phyloP scores from a whole-genome alignment of 805 yeast species.

The Metschnikowia baotianmanensis region DNA sequence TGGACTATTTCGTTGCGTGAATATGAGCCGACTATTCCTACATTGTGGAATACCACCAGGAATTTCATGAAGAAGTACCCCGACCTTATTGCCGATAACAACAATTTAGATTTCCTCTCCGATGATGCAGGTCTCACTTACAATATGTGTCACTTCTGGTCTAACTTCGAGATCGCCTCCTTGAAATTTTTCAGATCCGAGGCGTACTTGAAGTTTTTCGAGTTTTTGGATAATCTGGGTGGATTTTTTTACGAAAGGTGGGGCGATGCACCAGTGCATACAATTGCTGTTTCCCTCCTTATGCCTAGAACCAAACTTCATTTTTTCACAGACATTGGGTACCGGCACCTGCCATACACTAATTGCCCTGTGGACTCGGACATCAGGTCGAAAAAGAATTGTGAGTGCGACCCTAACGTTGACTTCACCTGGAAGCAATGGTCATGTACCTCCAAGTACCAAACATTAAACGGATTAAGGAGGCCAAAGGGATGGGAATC shows the following conservation, averaged over 20 bases:
- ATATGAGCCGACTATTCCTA: constrained; percentile 79
- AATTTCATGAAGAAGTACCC: constrained; percentile 63
- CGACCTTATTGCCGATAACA: constrained; percentile 57
- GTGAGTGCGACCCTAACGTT: constrained; percentile 69
- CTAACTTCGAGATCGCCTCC: constrained; percentile 81
- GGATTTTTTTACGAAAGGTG: constrained; percentile 93
- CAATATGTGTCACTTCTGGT: constrained; percentile 88
- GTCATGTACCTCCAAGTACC: constrained; percentile 68
- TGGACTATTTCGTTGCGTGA: constrained; percentile 84
- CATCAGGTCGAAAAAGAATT: constrained; percentile 55
- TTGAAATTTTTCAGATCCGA: constrained; percentile 72
- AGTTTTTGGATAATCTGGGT: constrained; percentile 72
- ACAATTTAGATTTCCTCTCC: constrained; percentile 66
- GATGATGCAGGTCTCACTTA: constrained; percentile 67
- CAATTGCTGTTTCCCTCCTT: constrained; percentile 81
- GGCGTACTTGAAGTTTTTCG: constrained; percentile 69
- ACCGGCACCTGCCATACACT: constrained; percentile 77
- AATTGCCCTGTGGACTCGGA: constrained; percentile 72
- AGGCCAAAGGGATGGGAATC: constrained; percentile 74
- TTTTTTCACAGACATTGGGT: constrained; percentile 80
- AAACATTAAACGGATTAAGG: constrained; percentile 49
- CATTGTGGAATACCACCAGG: constrained; percentile 77
- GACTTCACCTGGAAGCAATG: constrained; percentile 81
- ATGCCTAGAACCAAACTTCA: constrained; percentile 68
- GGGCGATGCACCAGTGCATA: constrained; percentile 95